Evolutionary conservation across 352 stramenopile species (phyloP).

Genomic region (Globisporangium echinulatum): DNA sequence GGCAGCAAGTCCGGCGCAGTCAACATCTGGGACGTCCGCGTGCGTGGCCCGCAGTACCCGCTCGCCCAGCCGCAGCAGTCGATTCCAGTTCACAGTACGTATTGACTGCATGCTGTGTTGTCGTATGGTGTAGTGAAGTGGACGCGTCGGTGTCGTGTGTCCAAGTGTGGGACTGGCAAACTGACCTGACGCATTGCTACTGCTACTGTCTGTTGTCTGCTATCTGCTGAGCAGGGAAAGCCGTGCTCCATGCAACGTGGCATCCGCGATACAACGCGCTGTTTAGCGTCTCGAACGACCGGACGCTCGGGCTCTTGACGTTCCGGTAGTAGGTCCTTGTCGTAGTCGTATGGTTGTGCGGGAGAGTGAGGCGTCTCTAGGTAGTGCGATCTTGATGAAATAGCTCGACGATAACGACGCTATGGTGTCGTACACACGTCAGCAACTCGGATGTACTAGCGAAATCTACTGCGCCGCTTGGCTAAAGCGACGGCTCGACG

Average conservation of each 20-base stretch:
- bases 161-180: background rate
- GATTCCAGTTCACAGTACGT: constrained; percentile 72
- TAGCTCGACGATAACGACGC: no score
- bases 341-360: background rate
- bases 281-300: constrained; percentile 81
- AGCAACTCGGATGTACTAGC: no score
- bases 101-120: background rate
- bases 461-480: no score
- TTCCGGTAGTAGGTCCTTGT: constrained; percentile 36
- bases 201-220: constrained; percentile 4
- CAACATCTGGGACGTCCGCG: constrained; percentile 76
- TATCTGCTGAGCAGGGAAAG: constrained; percentile 48
- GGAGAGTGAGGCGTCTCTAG: background rate
- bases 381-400: background rate
- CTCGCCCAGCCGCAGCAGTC: constrained; percentile 65
- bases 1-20: constrained; percentile 58
- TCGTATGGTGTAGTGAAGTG: no score
- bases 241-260: constrained; percentile 83
- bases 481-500: no score
- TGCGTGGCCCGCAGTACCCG: constrained; percentile 49
- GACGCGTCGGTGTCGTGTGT: no score
- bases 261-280: constrained; percentile 79
- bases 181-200: background rate
- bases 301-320: constrained; percentile 66
- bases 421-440: no score